Percentiles rank a stretch among this genome's conserved stretches.
phyloP scores from a whole-genome alignment of 164 flowering plant genomes.

The Piper betle region DNA sequence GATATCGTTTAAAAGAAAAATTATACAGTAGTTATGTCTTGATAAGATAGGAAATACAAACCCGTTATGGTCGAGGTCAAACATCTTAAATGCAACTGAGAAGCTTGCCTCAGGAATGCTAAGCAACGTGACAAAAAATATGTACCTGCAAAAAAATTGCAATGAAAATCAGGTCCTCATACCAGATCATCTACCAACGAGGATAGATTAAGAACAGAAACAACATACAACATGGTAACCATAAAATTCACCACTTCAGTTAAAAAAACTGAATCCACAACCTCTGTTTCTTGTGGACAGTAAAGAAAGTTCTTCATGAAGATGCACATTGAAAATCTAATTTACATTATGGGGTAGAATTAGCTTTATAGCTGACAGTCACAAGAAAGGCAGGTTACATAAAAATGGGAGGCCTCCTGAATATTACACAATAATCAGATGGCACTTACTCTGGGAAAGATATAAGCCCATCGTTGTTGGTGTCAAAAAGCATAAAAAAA shows the following conservation, averaged over 20 bases:
- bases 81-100: constrained; percentile 85
- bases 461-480: constrained; percentile 67
- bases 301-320: no score
- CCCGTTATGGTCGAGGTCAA: constrained; percentile 79
- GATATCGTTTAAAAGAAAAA: no score
- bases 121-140: constrained; percentile 82
- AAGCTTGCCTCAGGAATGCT: constrained; percentile 96
- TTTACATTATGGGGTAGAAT: no score
- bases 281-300: no score
- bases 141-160: constrained; percentile 46
- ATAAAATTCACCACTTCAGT: no score
- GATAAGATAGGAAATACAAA: constrained; percentile 14
- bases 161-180: constrained; percentile 2
- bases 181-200: not conserved
- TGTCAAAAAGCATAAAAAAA: constrained; percentile 89
- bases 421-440: no score
- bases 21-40: not conserved
- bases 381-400: not conserved
- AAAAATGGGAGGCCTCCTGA: no score
- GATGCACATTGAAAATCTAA: no score
- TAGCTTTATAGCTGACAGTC: no score
- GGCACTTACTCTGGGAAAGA: constrained; percentile 81
- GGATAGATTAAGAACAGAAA: no score
- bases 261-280: no score
- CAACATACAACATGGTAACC: no score